Evolutionary conservation across 345 rosid species (phyloP), one percentile per base, ranked within the genome.

Genomic region (Ceriops decandra): DNA sequence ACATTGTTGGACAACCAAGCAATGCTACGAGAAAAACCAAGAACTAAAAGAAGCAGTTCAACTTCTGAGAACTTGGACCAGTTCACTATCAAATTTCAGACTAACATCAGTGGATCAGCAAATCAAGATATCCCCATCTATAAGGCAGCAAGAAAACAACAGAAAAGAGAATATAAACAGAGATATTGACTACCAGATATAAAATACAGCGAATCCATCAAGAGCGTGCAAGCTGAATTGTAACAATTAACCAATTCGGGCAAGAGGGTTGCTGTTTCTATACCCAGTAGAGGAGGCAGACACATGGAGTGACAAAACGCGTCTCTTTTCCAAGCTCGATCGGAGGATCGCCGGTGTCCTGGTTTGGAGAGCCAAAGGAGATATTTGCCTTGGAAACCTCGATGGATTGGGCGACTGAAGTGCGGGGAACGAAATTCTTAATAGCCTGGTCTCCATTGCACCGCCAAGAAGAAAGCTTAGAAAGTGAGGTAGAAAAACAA

Each of bases 361-460:
- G 28, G 15, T 9, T 10, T 24, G 10, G 11, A 1, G 68, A 66
- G 22, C 13, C 62, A 27, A 62, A 52, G 21, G 74, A 66, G 33
- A 58, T 31, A 54, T 61, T 66, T 72, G 67, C 68, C 60, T 72
- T 0, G 68, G 59, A 57, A 80, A 68, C 49, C 68, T 74, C 8
- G 82, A 64, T 35, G 64, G 70, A 54, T 20, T 35, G 61, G 71
- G 64, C 68, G 75, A 27, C 6, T 78, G 71, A 66, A 82, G 74
- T 16, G 77, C 53, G 9, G 80, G 69, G 36, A 79, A 80, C 26
- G 85, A 68, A 66, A 75, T 66, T 62, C 73, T 72, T 68, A 83
- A 53, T 61, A 88, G 66, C 66, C 69, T 85, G 13, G 91, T 80
- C 70, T 82, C 91, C 95, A 86, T 88, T 67, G 81, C 22, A 63